Evolutionary conservation across 2,329 filamentous ascomycete genomes (phyloP).

Genomic region (Aspergillus carbonarius): DNA sequence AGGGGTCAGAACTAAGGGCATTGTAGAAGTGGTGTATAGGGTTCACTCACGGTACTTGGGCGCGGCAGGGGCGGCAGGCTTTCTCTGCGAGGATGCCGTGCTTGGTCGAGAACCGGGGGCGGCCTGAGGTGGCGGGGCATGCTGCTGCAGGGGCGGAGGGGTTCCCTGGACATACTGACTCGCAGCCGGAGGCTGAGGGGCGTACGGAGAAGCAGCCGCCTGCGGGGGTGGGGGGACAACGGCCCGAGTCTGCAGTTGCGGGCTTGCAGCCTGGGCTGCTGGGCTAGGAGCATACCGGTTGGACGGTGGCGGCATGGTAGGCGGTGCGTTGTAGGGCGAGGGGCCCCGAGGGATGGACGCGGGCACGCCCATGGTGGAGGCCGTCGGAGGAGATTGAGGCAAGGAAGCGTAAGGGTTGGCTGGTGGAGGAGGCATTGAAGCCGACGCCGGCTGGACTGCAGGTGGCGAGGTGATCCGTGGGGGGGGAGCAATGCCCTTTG

Average conservation of each 20-base stretch:
- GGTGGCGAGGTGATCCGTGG: slow-evolving; percentile 71
- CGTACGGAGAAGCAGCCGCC: slow-evolving; percentile 54
- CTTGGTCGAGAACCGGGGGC: slow-evolving; percentile 44
- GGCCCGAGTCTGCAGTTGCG: slow-evolving; percentile 44
- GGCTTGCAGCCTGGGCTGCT: slow-evolving; percentile 54
- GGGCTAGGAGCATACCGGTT: slow-evolving; percentile 74
- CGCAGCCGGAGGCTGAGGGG: slow-evolving; percentile 50
- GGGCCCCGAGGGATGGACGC: slow-evolving; percentile 64
- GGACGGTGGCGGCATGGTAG: slow-evolving; percentile 65
- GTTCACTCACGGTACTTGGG: slow-evolving; percentile 65
- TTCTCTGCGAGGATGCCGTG: slow-evolving; percentile 52
- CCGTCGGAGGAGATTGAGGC: slow-evolving; percentile 44
- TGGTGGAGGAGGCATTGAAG: slow-evolving; percentile 57
- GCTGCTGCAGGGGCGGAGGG: slow-evolving; percentile 44
- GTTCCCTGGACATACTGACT: slow-evolving; percentile 47
- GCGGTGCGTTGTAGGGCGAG: slow-evolving; percentile 84
- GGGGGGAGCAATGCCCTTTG: slow-evolving; percentile 71
- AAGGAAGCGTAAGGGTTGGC: slow-evolving; percentile 40
- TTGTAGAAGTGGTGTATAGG: neutral
- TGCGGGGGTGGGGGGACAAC: slow-evolving; percentile 52
- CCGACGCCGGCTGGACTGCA: slow-evolving; percentile 54
- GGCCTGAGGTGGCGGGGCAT: slow-evolving; percentile 37
- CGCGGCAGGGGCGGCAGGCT: slow-evolving; percentile 50
- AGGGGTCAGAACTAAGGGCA: slow-evolving; percentile 15
- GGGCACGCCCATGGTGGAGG: slow-evolving; percentile 43